phyloP scores from a whole-genome alignment of 495 filamentous ascomycete genomes.

The Amorphotheca resinae region DNA sequence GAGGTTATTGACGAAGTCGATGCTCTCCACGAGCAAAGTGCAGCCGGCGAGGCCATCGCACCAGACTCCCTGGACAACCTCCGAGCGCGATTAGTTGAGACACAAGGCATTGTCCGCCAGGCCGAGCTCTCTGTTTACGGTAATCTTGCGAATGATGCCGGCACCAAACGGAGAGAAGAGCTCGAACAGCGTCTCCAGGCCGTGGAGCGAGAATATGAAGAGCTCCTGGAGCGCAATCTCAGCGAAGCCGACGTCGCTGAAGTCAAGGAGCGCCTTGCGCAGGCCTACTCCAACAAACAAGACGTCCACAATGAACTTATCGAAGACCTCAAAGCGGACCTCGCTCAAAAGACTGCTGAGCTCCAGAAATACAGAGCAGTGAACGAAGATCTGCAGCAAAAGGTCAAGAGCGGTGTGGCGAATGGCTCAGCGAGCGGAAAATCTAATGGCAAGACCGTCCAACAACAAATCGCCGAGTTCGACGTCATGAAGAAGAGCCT shows the following conservation, averaged over 20 bases:
- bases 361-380: conserved; percentile 60
- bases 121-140: conserved; percentile 67
- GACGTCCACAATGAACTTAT: conserved; percentile 55
- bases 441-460: conserved; percentile 80
- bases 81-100: conserved; percentile 66
- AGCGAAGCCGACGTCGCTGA: conserved; percentile 67
- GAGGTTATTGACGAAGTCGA: conserved; percentile 73
- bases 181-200: conserved; percentile 61
- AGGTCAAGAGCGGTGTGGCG: conserved; percentile 43
- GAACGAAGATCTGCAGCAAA: conserved; percentile 64
- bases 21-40: conserved; percentile 59
- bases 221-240: conserved; percentile 67
- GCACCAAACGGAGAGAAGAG: conserved; percentile 52
- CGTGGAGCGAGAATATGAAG: conserved; percentile 71
- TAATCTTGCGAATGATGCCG: conserved; percentile 43
- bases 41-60: conserved; percentile 63
- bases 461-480: conserved; percentile 96
- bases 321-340: conserved; percentile 59
- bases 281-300: conserved; percentile 60
- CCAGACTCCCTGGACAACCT: conserved; percentile 71
- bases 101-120: conserved; percentile 85
- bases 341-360: conserved; percentile 60
- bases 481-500: conserved; percentile 99
- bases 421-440: conserved; percentile 39
- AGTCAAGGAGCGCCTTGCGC: conserved; percentile 64